Conservation (phyloP, 1,284 basidiomycete genomes). For the Ceratobasidium sp. region DNA sequence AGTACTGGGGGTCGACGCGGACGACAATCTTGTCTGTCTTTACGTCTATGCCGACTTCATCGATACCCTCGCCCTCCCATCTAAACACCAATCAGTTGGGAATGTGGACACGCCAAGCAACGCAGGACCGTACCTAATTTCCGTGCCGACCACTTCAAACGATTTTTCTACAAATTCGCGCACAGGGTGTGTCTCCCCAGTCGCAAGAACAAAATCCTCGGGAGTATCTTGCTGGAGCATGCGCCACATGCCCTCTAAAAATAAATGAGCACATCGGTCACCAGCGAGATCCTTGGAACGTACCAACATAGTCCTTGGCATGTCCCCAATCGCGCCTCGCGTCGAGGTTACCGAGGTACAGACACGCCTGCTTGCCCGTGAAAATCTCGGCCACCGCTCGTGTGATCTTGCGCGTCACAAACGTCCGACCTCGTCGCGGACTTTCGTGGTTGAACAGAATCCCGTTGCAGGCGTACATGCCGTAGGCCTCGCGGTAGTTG, state of each 20-base stretch:
- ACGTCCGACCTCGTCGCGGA: slow-evolving; percentile 88
- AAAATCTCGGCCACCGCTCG: slow-evolving; percentile 90
- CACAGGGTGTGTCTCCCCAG: slow-evolving; percentile 90
- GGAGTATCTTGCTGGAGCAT: slow-evolving; percentile 86
- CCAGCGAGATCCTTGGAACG: background rate
- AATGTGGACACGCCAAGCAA: slow-evolving; percentile 8
- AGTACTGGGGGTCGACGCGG: slow-evolving; percentile 82
- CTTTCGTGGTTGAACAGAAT: slow-evolving; percentile 96
- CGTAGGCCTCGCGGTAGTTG: slow-evolving; percentile 92
- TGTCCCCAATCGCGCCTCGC: slow-evolving; percentile 95
- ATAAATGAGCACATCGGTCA: background rate
- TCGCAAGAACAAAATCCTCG: slow-evolving; percentile 91
- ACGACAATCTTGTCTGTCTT: slow-evolving; percentile 75
- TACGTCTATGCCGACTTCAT: slow-evolving; percentile 77
- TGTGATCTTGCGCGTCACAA: slow-evolving; percentile 92
- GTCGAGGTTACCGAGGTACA: slow-evolving; percentile 92
- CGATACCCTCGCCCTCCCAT: slow-evolving; percentile 78
- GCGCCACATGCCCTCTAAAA: slow-evolving; percentile 88
- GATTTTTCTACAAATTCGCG: slow-evolving; percentile 89
- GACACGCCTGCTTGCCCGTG: slow-evolving; percentile 82
- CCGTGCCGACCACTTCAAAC: slow-evolving; percentile 73
- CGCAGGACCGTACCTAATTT: slow-evolving; percentile 64
- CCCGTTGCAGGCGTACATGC: slow-evolving; percentile 91
- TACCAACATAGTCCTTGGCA: slow-evolving; percentile 68
- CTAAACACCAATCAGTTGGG: slow-evolving; percentile 54